A percentile compares a stretch with the other conserved stretches of the same genome.
phyloP scores from a whole-genome alignment of 2,329 filamentous ascomycete genomes.

The Xylariaceae sp. region DNA sequence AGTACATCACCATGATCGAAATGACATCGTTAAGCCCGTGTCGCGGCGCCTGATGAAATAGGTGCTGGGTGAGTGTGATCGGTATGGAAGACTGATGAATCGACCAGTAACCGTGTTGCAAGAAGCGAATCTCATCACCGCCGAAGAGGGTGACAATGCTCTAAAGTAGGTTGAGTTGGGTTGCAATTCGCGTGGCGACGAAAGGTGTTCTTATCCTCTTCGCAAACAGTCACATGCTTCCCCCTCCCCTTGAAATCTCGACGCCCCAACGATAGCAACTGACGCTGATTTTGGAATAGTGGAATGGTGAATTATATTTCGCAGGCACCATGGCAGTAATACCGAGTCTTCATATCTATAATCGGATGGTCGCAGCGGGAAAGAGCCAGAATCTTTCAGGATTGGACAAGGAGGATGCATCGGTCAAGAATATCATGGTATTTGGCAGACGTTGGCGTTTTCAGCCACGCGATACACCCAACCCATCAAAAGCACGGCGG shows the following conservation, averaged over 20 bases:
- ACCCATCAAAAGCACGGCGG: too few relatives aligned
- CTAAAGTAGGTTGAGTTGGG: slow-evolving; percentile 14
- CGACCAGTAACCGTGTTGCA: slow-evolving; percentile 25
- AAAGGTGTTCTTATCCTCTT: too few relatives aligned
- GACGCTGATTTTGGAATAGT: background rate
- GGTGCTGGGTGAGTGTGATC: too few relatives aligned
- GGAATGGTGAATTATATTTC: slow-evolving; percentile 32
- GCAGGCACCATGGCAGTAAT: slow-evolving; percentile 28
- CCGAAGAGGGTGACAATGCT: slow-evolving; percentile 30
- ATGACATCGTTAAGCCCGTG: background rate
- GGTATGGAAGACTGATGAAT: too few relatives aligned
- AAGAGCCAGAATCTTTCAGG: background rate
- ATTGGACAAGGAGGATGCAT: too few relatives aligned
- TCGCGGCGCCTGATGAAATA: background rate
- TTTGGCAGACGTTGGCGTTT: too few relatives aligned
- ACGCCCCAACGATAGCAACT: background rate
- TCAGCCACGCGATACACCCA: too few relatives aligned
- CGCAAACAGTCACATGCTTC: background rate
- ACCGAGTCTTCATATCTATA: background rate
- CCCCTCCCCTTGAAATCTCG: background rate
- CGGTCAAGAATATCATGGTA: too few relatives aligned
- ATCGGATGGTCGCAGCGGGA: background rate
- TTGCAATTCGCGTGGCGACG: too few relatives aligned
- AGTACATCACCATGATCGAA: background rate
- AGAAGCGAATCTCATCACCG: slow-evolving; percentile 29